Evolutionary conservation across 2,329 filamentous ascomycete genomes (phyloP).

Genomic region (Rhinocladiella similis): DNA sequence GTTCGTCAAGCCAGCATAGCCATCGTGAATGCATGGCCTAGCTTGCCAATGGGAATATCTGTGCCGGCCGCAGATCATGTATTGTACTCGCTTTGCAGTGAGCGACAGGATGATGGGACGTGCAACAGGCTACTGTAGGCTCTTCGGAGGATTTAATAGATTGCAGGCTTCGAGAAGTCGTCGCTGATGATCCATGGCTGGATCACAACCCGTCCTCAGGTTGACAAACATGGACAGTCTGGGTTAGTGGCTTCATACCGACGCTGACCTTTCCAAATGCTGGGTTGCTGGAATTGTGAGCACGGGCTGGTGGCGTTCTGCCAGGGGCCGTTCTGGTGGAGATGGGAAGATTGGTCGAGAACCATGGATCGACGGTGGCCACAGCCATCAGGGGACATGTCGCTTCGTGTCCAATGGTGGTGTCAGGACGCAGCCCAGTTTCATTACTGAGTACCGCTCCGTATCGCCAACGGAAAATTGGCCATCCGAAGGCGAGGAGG

Average conservation of each 20-base stretch:
- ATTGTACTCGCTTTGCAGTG: background rate
- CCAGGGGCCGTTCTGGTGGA: slow-evolving; percentile 14
- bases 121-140: no score
- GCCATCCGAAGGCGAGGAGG: slow-evolving; percentile 11
- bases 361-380: slow-evolving; percentile 14
- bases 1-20: background rate
- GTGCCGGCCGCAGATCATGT: background rate
- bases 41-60: background rate
- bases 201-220: no score
- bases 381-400: slow-evolving; percentile 9
- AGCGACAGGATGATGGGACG: background rate
- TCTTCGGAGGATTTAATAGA: no score
- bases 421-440: slow-evolving; percentile 15
- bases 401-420: slow-evolving; percentile 18
- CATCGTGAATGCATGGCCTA: background rate
- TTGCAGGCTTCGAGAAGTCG: background rate
- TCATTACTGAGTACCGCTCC: slow-evolving; percentile 13
- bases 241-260: no score
- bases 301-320: slow-evolving; percentile 13
- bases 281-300: slow-evolving; percentile 10
- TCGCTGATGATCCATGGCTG: background rate
- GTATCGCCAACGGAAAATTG: slow-evolving; percentile 12
- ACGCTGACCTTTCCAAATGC: background rate
- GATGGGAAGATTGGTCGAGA: slow-evolving; percentile 23
- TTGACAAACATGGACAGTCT: no score